Base-by-base conservation (phyloP, 208 protist species). In the Acanthamoeba rhysodes region DNA sequence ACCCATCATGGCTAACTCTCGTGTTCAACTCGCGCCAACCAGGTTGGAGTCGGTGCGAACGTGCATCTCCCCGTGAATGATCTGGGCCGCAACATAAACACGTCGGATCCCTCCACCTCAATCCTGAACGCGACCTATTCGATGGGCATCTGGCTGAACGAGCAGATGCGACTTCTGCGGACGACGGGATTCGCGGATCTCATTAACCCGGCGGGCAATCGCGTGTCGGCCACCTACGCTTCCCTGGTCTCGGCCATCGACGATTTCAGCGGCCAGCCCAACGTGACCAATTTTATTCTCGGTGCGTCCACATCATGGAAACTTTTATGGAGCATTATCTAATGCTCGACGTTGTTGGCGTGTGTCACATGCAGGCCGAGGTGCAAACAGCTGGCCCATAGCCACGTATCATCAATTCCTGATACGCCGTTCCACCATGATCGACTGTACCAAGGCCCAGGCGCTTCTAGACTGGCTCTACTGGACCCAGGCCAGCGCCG, bases 101-200 rank as follows among this genome's bases (percentile, higher is more conserved):
- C 76, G 8, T 57, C 76, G n/a, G 76, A 84, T 27, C 76, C 76
- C 12, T 48, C 76, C 9, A 16, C 34, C 22, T 10, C 68, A n/a
- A 74, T 57, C 76, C 8, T 84, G 37, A 84, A 84, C 27, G 27
- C 16, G 41, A 84, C 76, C 41, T 48, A 84, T 27, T 55, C 76
- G 27, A 18, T 84, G 76, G 76, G 76, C 76, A 84, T 84, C 14
- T 84, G 76, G 76, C 76, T 84, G 41, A 37, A 84, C 76, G 76
- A 84, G 76, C 34, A 84, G 76, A 55, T 84, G 76, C 76, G 76
- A 7, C 41, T 55, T 7, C 76, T 57, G 27, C 34, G 76, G 29
- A 84, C 34, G 41, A 55, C 27, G 16, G 76, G 20, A 37, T 57
- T 84, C 4, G 76, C 76, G 37, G 76, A 84, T 12, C 76, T 84